Base-by-base conservation (phyloP, 306 rosid genomes). In the Lathyrus aphaca region DNA sequence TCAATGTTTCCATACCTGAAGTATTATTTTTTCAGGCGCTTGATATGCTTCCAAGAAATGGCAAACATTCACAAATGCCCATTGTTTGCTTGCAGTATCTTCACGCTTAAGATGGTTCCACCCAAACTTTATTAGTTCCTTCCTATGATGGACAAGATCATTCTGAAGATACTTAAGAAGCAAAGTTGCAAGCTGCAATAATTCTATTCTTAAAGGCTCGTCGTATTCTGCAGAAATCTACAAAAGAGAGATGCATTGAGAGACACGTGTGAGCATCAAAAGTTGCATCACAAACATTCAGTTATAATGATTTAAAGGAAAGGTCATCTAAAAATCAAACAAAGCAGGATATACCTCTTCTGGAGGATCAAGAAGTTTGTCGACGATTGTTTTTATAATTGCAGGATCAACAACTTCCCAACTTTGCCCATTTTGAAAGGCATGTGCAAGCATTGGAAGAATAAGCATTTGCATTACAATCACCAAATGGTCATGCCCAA, bases 1-100 rank as follows among this genome's bases (percentile, higher is more conserved):
- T 49, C 53, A 8, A 62, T 8, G 61, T 68, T 61, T 44, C 45
- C 59, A 48, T 73, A 91, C 99, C 97, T 95, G 99, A 25, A 95
- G 96, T 74, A 95, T 95, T 62, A 95, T 95, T 82, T 95, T 95
- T 79, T 95, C 99, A 16, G 99, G 99, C 73, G 99, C 99, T 77
- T 95, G 99, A 83, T 91, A 95, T 68, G 97, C 99, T 83, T 91
- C 97, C 82, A 95, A 83, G 80, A 95, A 95, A 78, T 95, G 99
- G 88, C 99, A 95, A 79, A 95, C 99, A 84, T 95, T 95, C 72
- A 95, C 99, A 89, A 95, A 95, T 57, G 99, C 99, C 99, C 99
- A 95, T 80, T 95, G 99, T 81, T 91, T 95, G 85, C 99, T 95
- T 64, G 97, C 95, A 79, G 97, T 95, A 75, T 95, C 99, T 84